Evolutionary conservation across 768 basidiomycete species (phyloP).

Genomic region (Boletus subcaerulescens): DNA sequence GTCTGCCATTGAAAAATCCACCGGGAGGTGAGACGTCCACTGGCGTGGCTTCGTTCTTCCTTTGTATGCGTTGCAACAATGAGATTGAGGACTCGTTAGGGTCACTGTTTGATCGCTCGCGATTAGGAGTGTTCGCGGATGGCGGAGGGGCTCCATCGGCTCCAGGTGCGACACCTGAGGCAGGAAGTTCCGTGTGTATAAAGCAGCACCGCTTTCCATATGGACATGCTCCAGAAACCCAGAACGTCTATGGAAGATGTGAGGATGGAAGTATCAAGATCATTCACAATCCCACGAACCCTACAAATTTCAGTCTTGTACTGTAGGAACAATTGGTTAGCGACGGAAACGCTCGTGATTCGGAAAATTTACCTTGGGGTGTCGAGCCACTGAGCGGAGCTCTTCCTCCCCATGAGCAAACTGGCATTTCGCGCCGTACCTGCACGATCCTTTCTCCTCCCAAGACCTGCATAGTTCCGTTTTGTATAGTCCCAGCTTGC

Average conservation of each 20-base stretch:
- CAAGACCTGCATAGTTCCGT: constrained; percentile 88
- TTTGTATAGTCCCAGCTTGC: constrained; percentile 89
- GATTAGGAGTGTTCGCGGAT: constrained; percentile 48
- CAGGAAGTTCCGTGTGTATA: constrained; percentile 85
- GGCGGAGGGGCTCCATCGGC: constrained; percentile 53
- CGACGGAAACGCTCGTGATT: background rate
- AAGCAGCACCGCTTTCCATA: constrained; percentile 93
- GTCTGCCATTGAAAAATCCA: constrained; percentile 55
- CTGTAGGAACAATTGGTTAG: constrained; percentile 37
- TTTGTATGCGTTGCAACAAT: constrained; percentile 74
- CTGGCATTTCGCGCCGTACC: constrained; percentile 87
- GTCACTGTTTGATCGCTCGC: constrained; percentile 77
- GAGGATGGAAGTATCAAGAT: constrained; percentile 1
- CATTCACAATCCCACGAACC: constrained; percentile 40
- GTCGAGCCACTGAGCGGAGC: constrained; percentile 76
- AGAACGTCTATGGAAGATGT: constrained; percentile 64
- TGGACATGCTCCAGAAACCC: constrained; percentile 90
- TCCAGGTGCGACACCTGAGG: constrained; percentile 54
- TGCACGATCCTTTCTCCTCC: constrained; percentile 87
- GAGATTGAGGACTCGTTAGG: constrained; percentile 71
- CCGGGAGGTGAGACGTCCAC: constrained; percentile 47
- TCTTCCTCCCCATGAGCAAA: constrained; percentile 93
- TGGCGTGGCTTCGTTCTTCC: constrained; percentile 58
- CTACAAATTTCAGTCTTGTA: constrained; percentile 95
- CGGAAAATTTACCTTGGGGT: constrained; percentile 69